These are phyloP conservation scores for Calocybe cyanea DNA, from an alignment of 768 basidiomycete genomes.

Conservation along the genomic window DNA sequence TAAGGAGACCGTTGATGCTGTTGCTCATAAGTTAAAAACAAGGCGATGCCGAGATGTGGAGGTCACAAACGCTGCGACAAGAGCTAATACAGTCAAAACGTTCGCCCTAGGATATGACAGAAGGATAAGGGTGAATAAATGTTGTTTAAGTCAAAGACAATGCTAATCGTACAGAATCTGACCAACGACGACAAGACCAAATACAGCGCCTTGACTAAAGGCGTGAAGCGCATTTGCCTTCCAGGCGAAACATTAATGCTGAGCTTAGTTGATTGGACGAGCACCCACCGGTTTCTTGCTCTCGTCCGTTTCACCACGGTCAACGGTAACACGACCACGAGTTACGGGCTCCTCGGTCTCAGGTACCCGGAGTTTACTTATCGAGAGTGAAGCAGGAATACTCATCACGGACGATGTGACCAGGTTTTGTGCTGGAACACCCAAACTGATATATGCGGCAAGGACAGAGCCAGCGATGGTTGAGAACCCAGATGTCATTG, in stretches of 20 bases:
- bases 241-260: not conserved
- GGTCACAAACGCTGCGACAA: constrained; percentile 54
- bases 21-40: constrained; percentile 19
- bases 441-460: constrained; percentile 74
- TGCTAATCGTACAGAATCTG: constrained; percentile 72
- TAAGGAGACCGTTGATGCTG: constrained; percentile 75
- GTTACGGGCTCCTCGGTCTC: constrained; percentile 86
- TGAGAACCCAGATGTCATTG: constrained; percentile 91
- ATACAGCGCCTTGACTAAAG: constrained; percentile 80
- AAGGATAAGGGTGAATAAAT: constrained; percentile 1
- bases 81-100: constrained; percentile 79
- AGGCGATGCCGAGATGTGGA: constrained; percentile 1
- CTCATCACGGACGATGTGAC: constrained; percentile 92
- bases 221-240: constrained; percentile 83
- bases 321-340: constrained; percentile 73
- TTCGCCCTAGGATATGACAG: constrained; percentile 51
- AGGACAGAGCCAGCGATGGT: constrained; percentile 92
- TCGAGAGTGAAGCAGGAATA: constrained; percentile 91
- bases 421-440: constrained; percentile 75
- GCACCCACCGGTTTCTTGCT: constrained; percentile 46
- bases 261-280: not conserved
- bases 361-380: constrained; percentile 83
- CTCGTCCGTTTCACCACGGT: constrained; percentile 65
- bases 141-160: constrained; percentile 12
- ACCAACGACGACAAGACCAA: constrained; percentile 83